These are phyloP conservation scores for Lachnellula subtilissima DNA, from an alignment of 2,329 filamentous ascomycete species.

Conservation along the genomic window DNA sequence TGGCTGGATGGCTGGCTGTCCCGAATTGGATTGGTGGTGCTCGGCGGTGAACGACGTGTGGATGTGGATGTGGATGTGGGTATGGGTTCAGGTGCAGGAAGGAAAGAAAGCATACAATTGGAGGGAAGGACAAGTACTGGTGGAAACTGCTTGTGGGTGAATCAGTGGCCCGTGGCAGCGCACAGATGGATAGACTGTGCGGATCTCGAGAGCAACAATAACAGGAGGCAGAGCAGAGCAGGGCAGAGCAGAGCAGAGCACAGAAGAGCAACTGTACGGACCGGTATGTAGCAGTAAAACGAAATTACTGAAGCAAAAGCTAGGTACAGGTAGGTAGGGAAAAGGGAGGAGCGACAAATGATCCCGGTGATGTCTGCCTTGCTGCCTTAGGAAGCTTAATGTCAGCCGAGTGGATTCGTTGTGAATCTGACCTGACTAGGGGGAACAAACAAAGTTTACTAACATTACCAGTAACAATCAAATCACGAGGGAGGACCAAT, in stretches of 20 bases:
- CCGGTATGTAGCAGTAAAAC: not conserved
- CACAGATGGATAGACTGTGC: not conserved
- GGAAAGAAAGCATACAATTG: not conserved
- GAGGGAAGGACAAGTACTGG: not conserved
- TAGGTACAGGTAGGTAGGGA: too few relatives aligned
- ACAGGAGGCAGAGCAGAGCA: not conserved
- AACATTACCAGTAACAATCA: too few relatives aligned
- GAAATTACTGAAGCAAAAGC: not conserved
- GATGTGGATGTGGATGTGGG: not conserved
- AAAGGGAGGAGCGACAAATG: too few relatives aligned
- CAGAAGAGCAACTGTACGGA: not conserved
- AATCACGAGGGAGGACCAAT: too few relatives aligned
- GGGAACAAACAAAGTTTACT: too few relatives aligned
- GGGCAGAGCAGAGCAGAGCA: not conserved
- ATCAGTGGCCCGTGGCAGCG: not conserved
- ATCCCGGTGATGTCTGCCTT: too few relatives aligned
- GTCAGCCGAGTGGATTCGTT: too few relatives aligned
- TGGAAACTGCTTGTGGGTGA: not conserved
- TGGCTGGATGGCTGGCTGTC: not conserved
- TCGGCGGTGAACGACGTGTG: not conserved
- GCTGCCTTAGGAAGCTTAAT: too few relatives aligned
- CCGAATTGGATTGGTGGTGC: not conserved
- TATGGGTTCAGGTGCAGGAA: not conserved
- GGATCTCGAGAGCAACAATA: not conserved
- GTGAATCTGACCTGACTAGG: too few relatives aligned